Evolutionary conservation across 768 basidiomycete genomes (phyloP), one percentile per base, ranked within the genome.

Genomic region (Boletus sp.): DNA sequence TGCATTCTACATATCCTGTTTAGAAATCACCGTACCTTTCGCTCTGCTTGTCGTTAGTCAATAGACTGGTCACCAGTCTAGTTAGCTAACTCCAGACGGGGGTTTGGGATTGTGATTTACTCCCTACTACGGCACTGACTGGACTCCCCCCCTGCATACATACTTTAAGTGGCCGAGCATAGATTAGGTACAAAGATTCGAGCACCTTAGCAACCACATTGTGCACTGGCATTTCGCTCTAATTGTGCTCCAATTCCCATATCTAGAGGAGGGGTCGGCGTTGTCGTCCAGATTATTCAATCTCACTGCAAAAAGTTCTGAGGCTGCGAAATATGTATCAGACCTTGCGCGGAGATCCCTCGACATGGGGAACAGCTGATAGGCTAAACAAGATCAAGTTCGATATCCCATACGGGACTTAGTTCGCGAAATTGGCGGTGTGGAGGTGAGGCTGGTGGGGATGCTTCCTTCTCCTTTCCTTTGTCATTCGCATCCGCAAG

Each of bases 371-470:
- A 68, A 61, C 25, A 57, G 62, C 10, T 58, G 35, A 50, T 50
- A 54, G 51, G 42, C 61, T 62, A 60, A 53, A 79, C 64, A 33
- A 80, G 67, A 53, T 84, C 83, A 5, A 81, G 74, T 59, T 89
- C 88, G 51, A 89, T 85, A 63, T 88, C 87, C 89, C 89, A 90
- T 7, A 75, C 71, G 1, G 87, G 84, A 62, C 85, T 88, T 5
- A 75, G 72, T 47, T 76, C 74, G 44, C 81, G 73, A 17, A 61
- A 56, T n/a, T 56, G 64, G 23, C 47, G 56, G 15, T 47, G 53
- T 29, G 46, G 34, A 27, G 59, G 55, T 21, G 51, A 47, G 13
- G 51, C 40, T 30, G 15, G 46, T 6, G 17, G 51, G 2, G 27
- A 43, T 14, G 13, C 55, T 51, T 63, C 69, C 56, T 58, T 70